Base-by-base conservation (phyloP, 768 basidiomycete genomes). In the Calocybe cyanea region DNA sequence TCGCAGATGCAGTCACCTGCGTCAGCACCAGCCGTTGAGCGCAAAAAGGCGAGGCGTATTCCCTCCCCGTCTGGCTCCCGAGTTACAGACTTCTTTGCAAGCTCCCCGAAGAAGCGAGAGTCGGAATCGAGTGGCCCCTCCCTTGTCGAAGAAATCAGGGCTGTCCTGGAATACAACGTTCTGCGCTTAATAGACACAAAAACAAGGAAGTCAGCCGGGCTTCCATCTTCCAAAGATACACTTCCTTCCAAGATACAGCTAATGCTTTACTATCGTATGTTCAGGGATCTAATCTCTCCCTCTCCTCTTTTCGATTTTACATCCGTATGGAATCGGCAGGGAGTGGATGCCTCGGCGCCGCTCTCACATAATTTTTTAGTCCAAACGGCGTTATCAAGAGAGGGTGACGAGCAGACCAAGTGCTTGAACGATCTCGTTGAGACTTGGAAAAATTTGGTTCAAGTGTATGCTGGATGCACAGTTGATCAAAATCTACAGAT, bases 201-300 rank as follows among this genome's bases (percentile, higher is more conserved):
- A 61, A 88, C 87, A 14, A 75, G 88, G 36, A 66, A 61, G 10
- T 58, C 61, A 2, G 48, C 66, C 1, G 68, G 60, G 11, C 52
- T 89, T 1, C 87, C 88, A 1, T 59, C 69, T 3, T 69, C 80
- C 11, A 70, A 73, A 32, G 87, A 89, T 50, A 72, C 79, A 0
- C 58, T 75, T 11, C 59, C 80, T 1, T 72, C 87, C 0, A 76
- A 77, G 6, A 63, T 89, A 28, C 89, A 92, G 58, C 72, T 91
- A 4, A 88, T 88, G 84, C 63, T 89, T 30, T 92, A 92, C 57
- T 75, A 78, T 54, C 78, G 78, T 14, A 76, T 92, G 41, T 69
- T 92, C 30, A 67, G 70, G 17, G 63, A 65, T 3, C 63, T 88
- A 10, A 58, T 83, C 15, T 62, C 74, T 2, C 58, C 59, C 1